Evolutionary conservation across 2,329 filamentous ascomycete genomes (phyloP), one percentile per base, ranked within the genome.

Genomic region (Penicillium nordicum): DNA sequence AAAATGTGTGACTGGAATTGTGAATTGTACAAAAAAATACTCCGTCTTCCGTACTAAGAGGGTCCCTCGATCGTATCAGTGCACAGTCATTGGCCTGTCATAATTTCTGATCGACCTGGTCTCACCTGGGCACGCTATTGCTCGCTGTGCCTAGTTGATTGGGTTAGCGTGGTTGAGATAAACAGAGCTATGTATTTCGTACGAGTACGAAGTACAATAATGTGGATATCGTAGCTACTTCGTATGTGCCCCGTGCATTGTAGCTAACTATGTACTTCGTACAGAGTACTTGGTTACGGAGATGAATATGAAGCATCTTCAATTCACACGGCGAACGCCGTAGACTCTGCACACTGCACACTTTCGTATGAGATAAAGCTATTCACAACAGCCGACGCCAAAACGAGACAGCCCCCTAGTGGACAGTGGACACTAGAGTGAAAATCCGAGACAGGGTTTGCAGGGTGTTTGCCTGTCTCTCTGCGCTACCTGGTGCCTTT

Each of bases 361-460:
- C 4, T 2, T 30, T 50, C n/a, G 27, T 32, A 18, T 32, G 29
- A 45, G 27, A 46, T 25, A 29, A 9, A 43, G 16, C 23, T 23
- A 43, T 21, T 46, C 43, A 11, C 3, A 34, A 29, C 21, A 41
- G 36, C 55, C 46, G 30, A 59, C 53, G 51, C 56, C 58, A 53
- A 54, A 58, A 48, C 44, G 48, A 58, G 44, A 62, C 61, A 37
- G 46, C 36, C 42, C 41, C 23, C 54, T 34, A 3, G 32, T 55
- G 48, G 49, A 53, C 47, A 51, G 32, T 55, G 48, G 49, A 53
- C 47, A 51, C 30, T 30, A 16, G 10, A 16, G 23, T 21, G 21
- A 49, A 63, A 50, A 53, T 44, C 50, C 52, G 55, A 63, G 62
- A 63, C 60, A 60, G 53, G 53, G 50, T 50, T 55, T 46, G 27